Base-by-base conservation (phyloP, 2,329 filamentous ascomycete genomes). In the Basipetospora chlamydospora region DNA sequence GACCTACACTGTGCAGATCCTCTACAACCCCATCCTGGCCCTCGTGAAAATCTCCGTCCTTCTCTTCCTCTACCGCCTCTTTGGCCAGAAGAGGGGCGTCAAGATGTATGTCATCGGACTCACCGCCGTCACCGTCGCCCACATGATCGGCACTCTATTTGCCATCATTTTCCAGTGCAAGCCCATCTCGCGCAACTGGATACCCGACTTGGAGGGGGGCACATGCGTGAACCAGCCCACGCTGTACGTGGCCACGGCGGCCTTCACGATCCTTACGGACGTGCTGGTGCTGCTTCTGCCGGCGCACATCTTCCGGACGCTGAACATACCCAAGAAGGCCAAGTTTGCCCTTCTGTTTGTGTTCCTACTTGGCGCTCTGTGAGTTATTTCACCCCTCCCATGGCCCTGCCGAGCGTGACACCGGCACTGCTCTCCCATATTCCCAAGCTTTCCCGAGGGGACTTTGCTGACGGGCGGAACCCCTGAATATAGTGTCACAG, bases 1-100 rank as follows among this genome's bases (percentile, higher is more conserved):
- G 51, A 55, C 54, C 43, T 63, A 55, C 28, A 44, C 55, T 13
- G 54, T 56, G 25, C 55, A 62, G 29, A 45, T 43, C 22, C 46
- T 61, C 2, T 65, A 66, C 48, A 65, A 63, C 35, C 61, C 62
- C 0, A 58, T 64, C 30, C 44, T 66, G 2, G 58, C 59, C 4
- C 49, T 66, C 8, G 55, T 64, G 39, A 66, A 65, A 44, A 53
- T 55, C 2, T 65, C 62, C 0, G 50, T 64, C 13, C 51, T 66
- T 4, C 42, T 65, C n/a, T 63, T 64, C 40, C 51, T 64, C n/a
- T 50, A 61, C 13, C 59, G 59, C 1, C 52, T 65, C 1, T 53
- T 56, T 33, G 46, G 56, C 25, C 47, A 58, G 37, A 60, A 59
- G 39, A 45, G 35, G 20, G 52, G 42, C 16, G 48, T 61, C 2